Evolutionary conservation across 208 protist genomes (phyloP).

Genomic region (Leishmania gerbilli): DNA sequence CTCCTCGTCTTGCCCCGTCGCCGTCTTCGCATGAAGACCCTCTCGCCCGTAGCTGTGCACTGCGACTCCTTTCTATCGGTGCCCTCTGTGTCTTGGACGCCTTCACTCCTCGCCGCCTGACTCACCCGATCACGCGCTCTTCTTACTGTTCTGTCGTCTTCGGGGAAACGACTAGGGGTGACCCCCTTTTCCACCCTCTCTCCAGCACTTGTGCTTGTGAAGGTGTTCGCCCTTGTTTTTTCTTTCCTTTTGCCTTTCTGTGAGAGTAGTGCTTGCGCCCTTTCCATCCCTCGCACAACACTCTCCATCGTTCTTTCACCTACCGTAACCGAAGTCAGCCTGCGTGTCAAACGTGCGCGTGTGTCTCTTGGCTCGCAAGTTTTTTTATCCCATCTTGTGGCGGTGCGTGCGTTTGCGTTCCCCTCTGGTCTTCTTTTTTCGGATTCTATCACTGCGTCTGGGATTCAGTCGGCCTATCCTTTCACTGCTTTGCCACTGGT

Average conservation of each 20-base stretch:
- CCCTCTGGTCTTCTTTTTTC: neutral
- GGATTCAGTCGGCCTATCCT: neutral
- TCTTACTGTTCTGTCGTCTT: neutral
- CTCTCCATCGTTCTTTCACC: neutral
- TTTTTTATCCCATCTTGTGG: neutral
- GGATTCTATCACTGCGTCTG: neutral
- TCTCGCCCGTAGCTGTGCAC: neutral
- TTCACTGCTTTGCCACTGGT: neutral
- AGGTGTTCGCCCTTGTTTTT: neutral
- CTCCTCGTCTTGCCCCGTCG: neutral
- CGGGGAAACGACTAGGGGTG: neutral
- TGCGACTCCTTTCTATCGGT: neutral
- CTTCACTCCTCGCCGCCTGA: neutral
- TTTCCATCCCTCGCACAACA: neutral
- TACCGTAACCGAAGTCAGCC: neutral
- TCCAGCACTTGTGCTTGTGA: neutral
- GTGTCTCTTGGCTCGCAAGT: neutral
- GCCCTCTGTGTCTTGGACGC: neutral
- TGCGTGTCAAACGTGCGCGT: neutral
- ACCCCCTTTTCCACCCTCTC: neutral
- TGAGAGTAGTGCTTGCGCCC: neutral
- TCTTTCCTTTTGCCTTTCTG: neutral
- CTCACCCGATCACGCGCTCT: slow-evolving; percentile 4
- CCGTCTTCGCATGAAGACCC: neutral
- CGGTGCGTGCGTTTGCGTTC: neutral